Evolutionary conservation across 2,329 filamentous ascomycete species (phyloP).

Genomic region (Sphaerulina vaccinii): DNA sequence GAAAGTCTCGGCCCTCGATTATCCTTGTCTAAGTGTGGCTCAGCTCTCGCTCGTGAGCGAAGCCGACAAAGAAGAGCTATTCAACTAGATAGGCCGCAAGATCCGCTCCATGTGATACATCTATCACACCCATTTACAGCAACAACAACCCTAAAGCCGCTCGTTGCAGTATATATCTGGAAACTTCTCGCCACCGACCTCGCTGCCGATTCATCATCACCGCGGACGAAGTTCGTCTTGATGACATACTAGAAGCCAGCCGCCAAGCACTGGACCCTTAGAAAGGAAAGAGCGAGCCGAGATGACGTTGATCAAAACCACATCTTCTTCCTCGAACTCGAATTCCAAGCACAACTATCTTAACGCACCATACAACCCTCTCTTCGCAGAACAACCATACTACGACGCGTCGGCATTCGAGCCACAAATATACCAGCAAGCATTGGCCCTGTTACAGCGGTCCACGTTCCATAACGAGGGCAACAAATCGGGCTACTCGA

Average conservation of each 20-base stretch:
- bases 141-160: background rate
- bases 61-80: background rate
- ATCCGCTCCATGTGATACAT: background rate
- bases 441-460: constrained; percentile 15
- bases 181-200: constrained; percentile 5
- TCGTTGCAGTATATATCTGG: constrained; percentile 1
- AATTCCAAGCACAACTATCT: background rate
- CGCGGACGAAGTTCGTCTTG: background rate
- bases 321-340: constrained; percentile 2
- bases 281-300: constrained; percentile 1
- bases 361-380: background rate
- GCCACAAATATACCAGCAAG: constrained; percentile 13
- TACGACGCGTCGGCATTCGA: background rate
- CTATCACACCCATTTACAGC: background rate
- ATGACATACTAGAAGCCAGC: constrained; percentile 6
- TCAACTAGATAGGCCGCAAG: background rate
- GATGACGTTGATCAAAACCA: background rate
- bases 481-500: background rate
- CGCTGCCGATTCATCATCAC: constrained; percentile 4
- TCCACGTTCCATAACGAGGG: background rate
- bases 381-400: background rate
- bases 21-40: constrained; percentile 5
- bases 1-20: background rate
- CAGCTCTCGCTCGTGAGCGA: background rate
- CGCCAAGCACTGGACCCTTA: background rate